A percentile compares a stretch with the other conserved stretches of the same genome.
Conservation (phyloP, 208 protist species). For the Acanthamoeba castellanii region DNA sequence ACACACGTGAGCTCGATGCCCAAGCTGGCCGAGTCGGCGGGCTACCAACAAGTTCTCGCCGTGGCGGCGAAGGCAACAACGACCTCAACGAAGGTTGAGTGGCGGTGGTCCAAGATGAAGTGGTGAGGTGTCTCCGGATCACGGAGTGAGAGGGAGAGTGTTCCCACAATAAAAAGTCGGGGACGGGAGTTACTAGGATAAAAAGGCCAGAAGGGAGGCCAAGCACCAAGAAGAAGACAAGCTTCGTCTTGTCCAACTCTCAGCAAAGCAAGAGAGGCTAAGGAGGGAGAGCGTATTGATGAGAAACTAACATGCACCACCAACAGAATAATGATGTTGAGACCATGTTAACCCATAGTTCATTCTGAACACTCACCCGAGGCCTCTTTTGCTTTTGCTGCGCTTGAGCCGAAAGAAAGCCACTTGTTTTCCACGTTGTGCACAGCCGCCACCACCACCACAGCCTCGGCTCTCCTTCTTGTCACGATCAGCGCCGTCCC, state of each 20-base stretch:
- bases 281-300: conserved; percentile 11
- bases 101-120: too few relatives aligned
- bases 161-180: background rate
- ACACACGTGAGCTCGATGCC: background rate
- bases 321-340: conserved; percentile 24
- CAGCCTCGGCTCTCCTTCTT: too few relatives aligned
- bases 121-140: too few relatives aligned
- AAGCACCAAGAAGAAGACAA: background rate
- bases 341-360: conserved; percentile 40
- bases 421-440: too few relatives aligned
- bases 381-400: background rate
- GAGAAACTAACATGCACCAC: conserved; percentile 39
- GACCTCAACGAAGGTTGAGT: too few relatives aligned
- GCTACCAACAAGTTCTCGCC: background rate
- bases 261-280: too few relatives aligned
- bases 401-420: too few relatives aligned
- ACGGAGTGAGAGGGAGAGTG: too few relatives aligned
- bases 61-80: background rate
- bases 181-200: background rate
- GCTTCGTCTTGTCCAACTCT: too few relatives aligned
- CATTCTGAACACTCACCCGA: conserved; percentile 23
- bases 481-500: too few relatives aligned
- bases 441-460: too few relatives aligned
- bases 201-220: background rate
- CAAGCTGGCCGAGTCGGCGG: background rate